Conservation (phyloP, 2,329 filamentous ascomycete species). For the Sclerotinia minor region DNA sequence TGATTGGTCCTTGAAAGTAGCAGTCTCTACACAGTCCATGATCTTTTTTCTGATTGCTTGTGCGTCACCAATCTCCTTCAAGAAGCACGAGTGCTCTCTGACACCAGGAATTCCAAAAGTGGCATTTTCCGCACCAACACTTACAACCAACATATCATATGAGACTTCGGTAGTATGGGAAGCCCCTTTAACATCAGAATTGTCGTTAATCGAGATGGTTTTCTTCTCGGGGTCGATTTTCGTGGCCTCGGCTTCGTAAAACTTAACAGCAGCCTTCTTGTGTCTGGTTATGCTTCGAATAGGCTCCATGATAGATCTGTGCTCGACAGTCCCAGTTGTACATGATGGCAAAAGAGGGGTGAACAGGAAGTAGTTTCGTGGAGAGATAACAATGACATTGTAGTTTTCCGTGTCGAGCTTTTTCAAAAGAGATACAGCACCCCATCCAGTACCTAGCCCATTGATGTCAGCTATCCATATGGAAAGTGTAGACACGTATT, state of each 20-base stretch:
- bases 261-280: constrained; percentile 91
- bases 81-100: constrained; percentile 90
- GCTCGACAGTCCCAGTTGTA: constrained; percentile 95
- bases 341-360: constrained; percentile 96
- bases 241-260: constrained; percentile 96
- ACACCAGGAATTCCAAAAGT: constrained; percentile 98
- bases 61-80: constrained; percentile 97
- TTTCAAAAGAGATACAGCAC: constrained; percentile 92
- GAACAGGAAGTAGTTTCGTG: constrained; percentile 99
- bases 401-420: constrained; percentile 99
- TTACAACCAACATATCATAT: constrained; percentile 97
- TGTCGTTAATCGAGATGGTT: constrained; percentile 85
- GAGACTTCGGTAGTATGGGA: constrained; percentile 82
- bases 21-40: constrained; percentile 99
- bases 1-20: constrained; percentile 94
- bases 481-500: constrained; percentile 9
- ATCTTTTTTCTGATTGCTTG: constrained; percentile 97
- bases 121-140: constrained; percentile 96
- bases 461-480: constrained; percentile 24
- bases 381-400: constrained; percentile 96
- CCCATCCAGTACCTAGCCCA: constrained; percentile 85
- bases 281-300: constrained; percentile 93
- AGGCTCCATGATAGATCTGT: constrained; percentile 99
- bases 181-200: constrained; percentile 87
- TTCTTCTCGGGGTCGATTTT: constrained; percentile 93